A percentile compares a stretch with the other conserved stretches of the same genome.
These are phyloP conservation scores for Lojkania enalia DNA, from an alignment of 2,329 filamentous ascomycete genomes.

Conservation along the genomic window DNA sequence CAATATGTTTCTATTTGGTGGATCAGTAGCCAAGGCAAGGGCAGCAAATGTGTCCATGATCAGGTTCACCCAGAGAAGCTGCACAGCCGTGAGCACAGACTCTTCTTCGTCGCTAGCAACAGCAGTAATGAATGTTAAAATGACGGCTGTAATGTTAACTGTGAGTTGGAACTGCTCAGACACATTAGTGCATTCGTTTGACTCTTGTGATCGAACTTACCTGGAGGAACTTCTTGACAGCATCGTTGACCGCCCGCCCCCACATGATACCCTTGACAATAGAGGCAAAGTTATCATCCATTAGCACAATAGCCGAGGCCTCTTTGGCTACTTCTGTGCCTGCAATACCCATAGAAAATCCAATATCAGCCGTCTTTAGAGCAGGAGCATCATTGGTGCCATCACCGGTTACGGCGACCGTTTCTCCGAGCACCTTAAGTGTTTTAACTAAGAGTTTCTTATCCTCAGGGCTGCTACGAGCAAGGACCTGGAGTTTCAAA, in stretches of 20 bases:
- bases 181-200: not conserved
- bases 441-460: constrained; percentile 67
- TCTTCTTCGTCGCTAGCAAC: constrained; percentile 69
- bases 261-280: constrained; percentile 82
- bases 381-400: constrained; percentile 84
- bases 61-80: constrained; percentile 93
- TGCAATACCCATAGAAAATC: constrained; percentile 83
- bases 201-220: not conserved
- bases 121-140: constrained; percentile 84
- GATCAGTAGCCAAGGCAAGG: constrained; percentile 84
- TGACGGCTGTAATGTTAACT: constrained; percentile 89
- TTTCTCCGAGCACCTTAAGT: constrained; percentile 70
- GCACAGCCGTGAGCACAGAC: constrained; percentile 84
- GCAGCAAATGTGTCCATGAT: constrained; percentile 98
- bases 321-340: constrained; percentile 85
- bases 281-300: constrained; percentile 85
- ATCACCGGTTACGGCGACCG: constrained; percentile 80
- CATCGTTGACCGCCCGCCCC: constrained; percentile 58
- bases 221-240: constrained; percentile 47
- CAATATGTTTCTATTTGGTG: constrained; percentile 79
- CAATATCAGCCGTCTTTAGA: constrained; percentile 78
- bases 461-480: constrained; percentile 70
- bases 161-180: constrained; percentile 67
- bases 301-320: constrained; percentile 80
- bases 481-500: constrained; percentile 67